These are phyloP conservation scores for Carex arenaria DNA, from an alignment of 202 grass and related monocot species.

Conservation along the genomic window DNA sequence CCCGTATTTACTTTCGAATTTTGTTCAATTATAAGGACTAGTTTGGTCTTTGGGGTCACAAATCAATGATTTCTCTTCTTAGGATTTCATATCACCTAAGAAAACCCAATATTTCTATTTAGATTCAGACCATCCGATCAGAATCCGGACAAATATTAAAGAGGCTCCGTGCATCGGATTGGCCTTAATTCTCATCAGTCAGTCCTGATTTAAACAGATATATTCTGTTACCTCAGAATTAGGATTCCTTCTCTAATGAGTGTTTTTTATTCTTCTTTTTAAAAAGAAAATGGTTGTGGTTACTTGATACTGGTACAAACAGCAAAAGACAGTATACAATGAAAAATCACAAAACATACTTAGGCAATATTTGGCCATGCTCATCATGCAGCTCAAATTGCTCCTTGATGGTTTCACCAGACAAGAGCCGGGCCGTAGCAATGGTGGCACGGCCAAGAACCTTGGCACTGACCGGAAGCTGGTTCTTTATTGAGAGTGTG, in stretches of 20 bases:
- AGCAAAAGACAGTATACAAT: not conserved
- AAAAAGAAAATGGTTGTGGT: not conserved
- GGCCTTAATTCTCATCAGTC: too few species aligned
- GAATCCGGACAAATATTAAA: too few species aligned
- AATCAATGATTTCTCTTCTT: not conserved
- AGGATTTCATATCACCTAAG: too few species aligned
- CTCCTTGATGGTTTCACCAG: slow-evolving; percentile 29
- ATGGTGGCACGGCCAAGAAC: slow-evolving; percentile 47
- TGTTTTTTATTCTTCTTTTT: not conserved
- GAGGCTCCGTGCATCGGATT: too few species aligned
- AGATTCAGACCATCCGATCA: too few species aligned
- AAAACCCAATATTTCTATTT: too few species aligned
- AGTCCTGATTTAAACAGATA: too few species aligned
- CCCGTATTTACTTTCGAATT: not conserved
- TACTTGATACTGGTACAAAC: not conserved
- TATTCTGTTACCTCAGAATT: too few species aligned
- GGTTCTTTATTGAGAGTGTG: slow-evolving; percentile 57
- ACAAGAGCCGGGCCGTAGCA: slow-evolving; percentile 27
- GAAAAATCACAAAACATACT: slow-evolving; percentile 2
- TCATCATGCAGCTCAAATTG: slow-evolving; percentile 45
- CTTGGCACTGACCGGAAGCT: slow-evolving; percentile 41
- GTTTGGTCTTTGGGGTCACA: not conserved
- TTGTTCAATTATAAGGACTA: not conserved
- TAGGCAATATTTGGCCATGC: not conserved
- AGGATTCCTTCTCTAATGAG: not conserved